Evolutionary conservation across 2,329 filamentous ascomycete genomes (phyloP).

Genomic region (Neonectria sp.): DNA sequence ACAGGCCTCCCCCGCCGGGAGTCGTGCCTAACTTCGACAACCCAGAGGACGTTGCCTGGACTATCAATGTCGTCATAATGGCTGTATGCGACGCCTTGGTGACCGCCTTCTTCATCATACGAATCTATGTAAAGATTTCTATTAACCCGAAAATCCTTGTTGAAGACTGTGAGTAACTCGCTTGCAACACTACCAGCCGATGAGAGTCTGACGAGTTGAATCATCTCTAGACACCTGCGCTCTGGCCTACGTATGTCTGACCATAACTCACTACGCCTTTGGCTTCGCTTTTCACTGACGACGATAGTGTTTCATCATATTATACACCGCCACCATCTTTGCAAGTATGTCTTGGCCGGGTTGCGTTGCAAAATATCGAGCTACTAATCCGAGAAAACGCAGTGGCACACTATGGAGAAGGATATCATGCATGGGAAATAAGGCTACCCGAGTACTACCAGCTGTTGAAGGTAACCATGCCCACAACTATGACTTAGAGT

Average conservation of each 20-base stretch:
- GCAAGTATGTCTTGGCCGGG: constrained; percentile 31
- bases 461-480: constrained; percentile 33
- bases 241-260: constrained; percentile 36
- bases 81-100: constrained; percentile 32
- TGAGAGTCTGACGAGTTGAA: constrained; percentile 1
- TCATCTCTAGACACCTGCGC: constrained; percentile 33
- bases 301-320: not conserved
- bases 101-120: constrained; percentile 29
- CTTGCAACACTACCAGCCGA: not conserved
- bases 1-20: constrained; percentile 40
- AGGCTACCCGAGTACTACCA: constrained; percentile 35
- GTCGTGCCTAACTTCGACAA: constrained; percentile 35
- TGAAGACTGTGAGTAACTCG: constrained; percentile 38
- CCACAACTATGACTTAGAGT: constrained; percentile 19
- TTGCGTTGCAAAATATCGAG: not conserved
- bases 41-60: constrained; percentile 41
- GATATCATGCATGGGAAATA: constrained; percentile 43
- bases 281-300: not conserved
- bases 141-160: constrained; percentile 31
- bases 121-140: constrained; percentile 36
- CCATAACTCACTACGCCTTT: not conserved
- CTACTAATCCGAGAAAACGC: constrained; percentile 12
- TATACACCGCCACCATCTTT: constrained; percentile 31
- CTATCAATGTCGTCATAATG: constrained; percentile 34
- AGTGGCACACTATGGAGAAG: constrained; percentile 40